Evolutionary conservation across 495 filamentous ascomycete genomes (phyloP), one percentile per base, ranked within the genome.

Genomic region (Wilcoxina mikolae): DNA sequence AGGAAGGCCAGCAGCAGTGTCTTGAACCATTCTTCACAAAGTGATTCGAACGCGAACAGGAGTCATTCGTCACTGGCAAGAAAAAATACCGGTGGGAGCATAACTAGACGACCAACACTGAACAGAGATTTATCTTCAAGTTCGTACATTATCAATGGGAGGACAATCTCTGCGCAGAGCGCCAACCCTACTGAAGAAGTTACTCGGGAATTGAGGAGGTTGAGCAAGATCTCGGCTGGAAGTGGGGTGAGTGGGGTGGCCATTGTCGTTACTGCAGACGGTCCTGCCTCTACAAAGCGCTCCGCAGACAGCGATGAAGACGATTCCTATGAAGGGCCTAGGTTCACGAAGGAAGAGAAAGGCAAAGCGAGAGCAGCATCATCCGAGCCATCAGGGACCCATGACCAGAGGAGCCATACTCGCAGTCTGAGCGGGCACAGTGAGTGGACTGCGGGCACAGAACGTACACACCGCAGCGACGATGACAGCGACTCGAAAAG

Each of bases 201-300:
- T 35, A 25, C 57, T 12, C 63, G 56, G 24, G 61, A 64, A 23
- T 20, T 64, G 27, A 64, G 44, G 35, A 59, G 61, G 26, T 48
- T 64, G 24, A 64, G 61, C 45, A 64, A 64, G 44, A 64, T 64
- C 24, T 64, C 61, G 10, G 61, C 61, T 24, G 61, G 61, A 42
- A 64, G 61, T 53, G 61, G 61, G 7, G 31, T 61, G 39, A 64
- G 61, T 24, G 61, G 60, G 17, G 55, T 64, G n/a, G 61, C 61
- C 12, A 63, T 64, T 43, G 57, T 64, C 42, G 56, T 64, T 39
- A 64, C 61, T 22, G 39, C 61, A 41, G 61, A 64, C 51, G 61
- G 54, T 17, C 42, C 61, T 22, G 44, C 60, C 47, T 60, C 61
- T 29, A 58, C 55, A 31, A 43, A 43, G 22, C n/a, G 56, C 27